These are phyloP conservation scores for Magnolia kwangsiensis DNA, from an alignment of 164 flowering plant species.

Conservation along the genomic window DNA sequence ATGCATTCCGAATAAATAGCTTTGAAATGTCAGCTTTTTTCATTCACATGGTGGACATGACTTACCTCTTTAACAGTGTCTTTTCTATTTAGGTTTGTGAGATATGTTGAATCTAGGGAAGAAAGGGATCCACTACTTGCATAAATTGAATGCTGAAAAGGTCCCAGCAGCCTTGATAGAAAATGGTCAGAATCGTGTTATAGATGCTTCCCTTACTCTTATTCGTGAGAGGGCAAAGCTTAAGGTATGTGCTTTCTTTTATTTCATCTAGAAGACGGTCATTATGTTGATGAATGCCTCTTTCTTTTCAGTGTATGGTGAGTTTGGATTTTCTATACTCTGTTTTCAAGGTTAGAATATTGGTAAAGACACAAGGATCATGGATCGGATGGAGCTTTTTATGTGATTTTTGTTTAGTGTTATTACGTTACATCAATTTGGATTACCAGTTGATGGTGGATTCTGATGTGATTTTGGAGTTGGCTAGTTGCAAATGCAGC, in stretches of 20 bases:
- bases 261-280: not conserved
- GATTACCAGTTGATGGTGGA: no score
- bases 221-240: slow-evolving; percentile 95
- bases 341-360: no score
- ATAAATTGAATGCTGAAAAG: slow-evolving; percentile 58
- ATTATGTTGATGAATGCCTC: not conserved
- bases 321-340: not conserved
- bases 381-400: no score
- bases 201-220: slow-evolving; percentile 94
- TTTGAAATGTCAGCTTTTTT: no score
- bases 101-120: slow-evolving; percentile 45
- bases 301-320: not conserved
- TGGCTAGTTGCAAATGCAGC: no score
- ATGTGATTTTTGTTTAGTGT: no score
- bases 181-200: slow-evolving; percentile 86
- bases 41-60: no score
- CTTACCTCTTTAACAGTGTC: no score
- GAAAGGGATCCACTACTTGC: slow-evolving; percentile 65
- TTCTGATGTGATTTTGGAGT: no score
- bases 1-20: no score
- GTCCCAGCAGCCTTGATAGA: slow-evolving; percentile 58
- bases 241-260: slow-evolving; percentile 42
- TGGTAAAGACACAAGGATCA: no score
- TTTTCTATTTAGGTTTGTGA: not conserved
- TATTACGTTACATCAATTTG: no score